Evolutionary conservation across 75 land plant species (phyloP), one percentile per base, ranked within the genome.

Genomic region (Ceratopteris richardii): DNA sequence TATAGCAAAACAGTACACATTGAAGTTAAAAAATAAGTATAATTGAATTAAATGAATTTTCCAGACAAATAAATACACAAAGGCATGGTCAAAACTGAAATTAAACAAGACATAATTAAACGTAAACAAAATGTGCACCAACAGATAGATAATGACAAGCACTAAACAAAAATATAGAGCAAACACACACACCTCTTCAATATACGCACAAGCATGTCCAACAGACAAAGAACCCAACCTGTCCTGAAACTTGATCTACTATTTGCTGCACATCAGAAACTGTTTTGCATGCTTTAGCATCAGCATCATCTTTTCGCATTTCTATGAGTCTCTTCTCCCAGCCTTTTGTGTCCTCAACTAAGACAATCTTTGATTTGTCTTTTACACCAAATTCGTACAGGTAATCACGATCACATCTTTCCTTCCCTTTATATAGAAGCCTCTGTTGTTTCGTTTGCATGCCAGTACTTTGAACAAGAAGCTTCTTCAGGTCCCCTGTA

Each of bases 401-500:
- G 43, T 60, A 83, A 36, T 80, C 82, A 11, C 64, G 60, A 46
- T 77, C 68, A 22, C 68, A 78, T 67, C 86, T 70, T 54, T 87
- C 87, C 47, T 79, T 87, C 12, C 87, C 92, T 63, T 70, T 64
- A 77, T 67, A 90, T 14, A 80, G 50, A 24, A 90, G 42, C 65
- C 75, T 76, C 67, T 87, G 92, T 26, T 83, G 92, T 18, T 44
- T 65, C 0, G 84, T 75, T 54, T 83, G 66, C 66, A 90, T 58
- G 19, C 92, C 88, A 21, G 92, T 83, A 60, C 71, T 73, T 30
- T 56, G 67, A 33, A 63, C 58, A 31, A 90, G 66, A 46, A 78
- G 39, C 73, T 84, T 90, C 79, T 90, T 90, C 76, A 90, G 42
- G 24, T 90, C 96, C 40, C 92, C 95, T 86, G 67, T 46, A 33